phyloP scores from a whole-genome alignment of 2,329 filamentous ascomycete species.

The Aspergillus piperis region DNA sequence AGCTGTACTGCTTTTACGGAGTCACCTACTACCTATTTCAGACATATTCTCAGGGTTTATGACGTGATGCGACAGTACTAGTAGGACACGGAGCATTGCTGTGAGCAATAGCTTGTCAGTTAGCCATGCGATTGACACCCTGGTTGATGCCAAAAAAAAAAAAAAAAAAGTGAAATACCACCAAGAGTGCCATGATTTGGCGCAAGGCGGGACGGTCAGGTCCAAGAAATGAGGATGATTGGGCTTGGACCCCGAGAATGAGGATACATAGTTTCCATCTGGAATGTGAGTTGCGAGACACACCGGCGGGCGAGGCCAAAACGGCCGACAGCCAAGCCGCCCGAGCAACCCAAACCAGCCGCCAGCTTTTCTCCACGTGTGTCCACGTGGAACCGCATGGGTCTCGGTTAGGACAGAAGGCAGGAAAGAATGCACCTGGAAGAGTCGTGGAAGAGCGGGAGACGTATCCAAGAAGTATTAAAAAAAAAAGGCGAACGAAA shows the following conservation, averaged over 20 bases:
- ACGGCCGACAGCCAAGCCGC: slow-evolving; percentile 13
- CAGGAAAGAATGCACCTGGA: slow-evolving; percentile 29
- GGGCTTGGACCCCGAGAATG: not conserved
- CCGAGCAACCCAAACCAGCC: slow-evolving; percentile 5
- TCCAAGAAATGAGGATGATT: not conserved
- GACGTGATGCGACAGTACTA: not conserved
- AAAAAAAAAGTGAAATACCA: too few relatives aligned
- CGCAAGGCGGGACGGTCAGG: not conserved
- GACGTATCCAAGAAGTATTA: not conserved
- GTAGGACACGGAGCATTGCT: not conserved
- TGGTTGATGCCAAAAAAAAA: not conserved
- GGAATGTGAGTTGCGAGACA: not conserved
- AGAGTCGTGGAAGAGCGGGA: slow-evolving; percentile 26
- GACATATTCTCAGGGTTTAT: not conserved
- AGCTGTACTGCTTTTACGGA: not conserved
- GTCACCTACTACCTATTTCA: not conserved
- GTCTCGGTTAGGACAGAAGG: slow-evolving; percentile 23
- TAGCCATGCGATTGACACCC: not conserved
- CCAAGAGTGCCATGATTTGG: too few relatives aligned
- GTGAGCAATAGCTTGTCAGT: not conserved
- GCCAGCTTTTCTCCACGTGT: slow-evolving; percentile 33
- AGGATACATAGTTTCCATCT: not conserved
- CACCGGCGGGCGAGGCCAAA: slow-evolving; percentile 1
- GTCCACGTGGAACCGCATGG: slow-evolving; percentile 39
- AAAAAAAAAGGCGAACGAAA: not conserved